Conservation (phyloP, 2,329 filamentous ascomycete species). For the Xylariaceae sp. region DNA sequence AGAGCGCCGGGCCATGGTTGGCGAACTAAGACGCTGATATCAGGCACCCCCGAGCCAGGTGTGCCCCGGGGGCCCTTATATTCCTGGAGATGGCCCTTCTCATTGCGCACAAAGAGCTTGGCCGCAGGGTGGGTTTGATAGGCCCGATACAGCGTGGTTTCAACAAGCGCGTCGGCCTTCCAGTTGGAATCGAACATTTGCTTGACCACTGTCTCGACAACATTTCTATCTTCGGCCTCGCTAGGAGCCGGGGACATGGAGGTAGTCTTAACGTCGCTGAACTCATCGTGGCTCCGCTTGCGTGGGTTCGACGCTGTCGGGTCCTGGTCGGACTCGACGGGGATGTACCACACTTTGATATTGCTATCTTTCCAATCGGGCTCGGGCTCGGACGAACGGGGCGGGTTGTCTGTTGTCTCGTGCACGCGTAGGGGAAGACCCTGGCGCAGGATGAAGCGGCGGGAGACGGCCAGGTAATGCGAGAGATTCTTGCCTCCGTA, state of each 20-base stretch:
- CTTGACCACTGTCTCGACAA: slow-evolving; percentile 58
- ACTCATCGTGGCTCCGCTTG: slow-evolving; percentile 43
- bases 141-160: slow-evolving; percentile 61
- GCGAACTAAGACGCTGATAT: slow-evolving; percentile 67
- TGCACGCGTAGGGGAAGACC: slow-evolving; percentile 66
- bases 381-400: slow-evolving; percentile 38
- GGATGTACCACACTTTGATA: slow-evolving; percentile 80
- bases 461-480: slow-evolving; percentile 73
- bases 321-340: slow-evolving; percentile 39
- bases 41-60: slow-evolving; percentile 43
- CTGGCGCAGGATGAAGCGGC: slow-evolving; percentile 80
- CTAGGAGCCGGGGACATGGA: slow-evolving; percentile 8
- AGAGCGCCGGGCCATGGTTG: slow-evolving; percentile 72
- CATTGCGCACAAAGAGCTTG: slow-evolving; percentile 62
- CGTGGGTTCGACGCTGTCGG: slow-evolving; percentile 22
- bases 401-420: slow-evolving; percentile 55
- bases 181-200: slow-evolving; percentile 77
- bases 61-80: slow-evolving; percentile 66
- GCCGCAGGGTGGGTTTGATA: slow-evolving; percentile 62
- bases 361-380: slow-evolving; percentile 72
- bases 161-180: slow-evolving; percentile 63
- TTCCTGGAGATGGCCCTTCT: slow-evolving; percentile 57
- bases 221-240: slow-evolving; percentile 39
- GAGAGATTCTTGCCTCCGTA: slow-evolving; percentile 77
- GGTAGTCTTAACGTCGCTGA: slow-evolving; percentile 21